A percentile compares a stretch with the other conserved stretches of the same genome.
Evolutionary conservation across 192 early-diverging fungal species (phyloP).

Genomic region (Mortierella antarctica): DNA sequence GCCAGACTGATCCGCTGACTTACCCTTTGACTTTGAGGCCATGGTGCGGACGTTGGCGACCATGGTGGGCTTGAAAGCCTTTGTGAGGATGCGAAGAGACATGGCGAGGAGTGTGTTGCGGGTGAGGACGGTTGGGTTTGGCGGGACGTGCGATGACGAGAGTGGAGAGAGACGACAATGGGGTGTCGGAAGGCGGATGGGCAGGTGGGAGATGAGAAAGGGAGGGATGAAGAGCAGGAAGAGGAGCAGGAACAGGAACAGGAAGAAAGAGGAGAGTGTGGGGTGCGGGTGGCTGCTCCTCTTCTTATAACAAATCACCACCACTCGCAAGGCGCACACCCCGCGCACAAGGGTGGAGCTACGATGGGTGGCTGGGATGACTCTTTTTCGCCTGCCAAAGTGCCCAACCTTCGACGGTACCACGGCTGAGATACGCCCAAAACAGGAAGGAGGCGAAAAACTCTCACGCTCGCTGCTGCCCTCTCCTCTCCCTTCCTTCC

Average conservation of each 20-base stretch:
- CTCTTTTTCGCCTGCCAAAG: slow-evolving; percentile 9
- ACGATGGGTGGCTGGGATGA: slow-evolving; percentile 1
- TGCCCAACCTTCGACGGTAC: neutral
- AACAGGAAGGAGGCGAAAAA: slow-evolving; percentile 19
- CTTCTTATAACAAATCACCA: neutral
- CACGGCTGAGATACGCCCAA: slow-evolving; percentile 1
- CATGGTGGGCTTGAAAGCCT: slow-evolving; percentile 50
- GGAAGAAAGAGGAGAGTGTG: slow-evolving; percentile 1
- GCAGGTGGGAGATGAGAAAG: slow-evolving; percentile 2
- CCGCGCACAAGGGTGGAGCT: neutral
- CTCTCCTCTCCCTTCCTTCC: neutral
- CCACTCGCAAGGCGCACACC: no score
- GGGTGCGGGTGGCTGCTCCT: neutral
- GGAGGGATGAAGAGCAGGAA: neutral
- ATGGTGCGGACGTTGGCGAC: slow-evolving; percentile 45
- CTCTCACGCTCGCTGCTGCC: slow-evolving; percentile 16
- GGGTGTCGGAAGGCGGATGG: neutral
- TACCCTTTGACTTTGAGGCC: slow-evolving; percentile 50
- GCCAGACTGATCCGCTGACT: neutral
- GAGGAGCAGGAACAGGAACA: neutral
- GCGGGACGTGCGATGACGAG: slow-evolving; percentile 3
- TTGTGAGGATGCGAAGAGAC: slow-evolving; percentile 49
- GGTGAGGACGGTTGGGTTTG: neutral
- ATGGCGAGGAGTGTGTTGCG: slow-evolving; percentile 4
- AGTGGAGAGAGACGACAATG: slow-evolving; percentile 2